A percentile compares a stretch with the other conserved stretches of the same genome.
Evolutionary conservation across 2,329 filamentous ascomycete species (phyloP).

Genomic region (Leptographium galeiforme): DNA sequence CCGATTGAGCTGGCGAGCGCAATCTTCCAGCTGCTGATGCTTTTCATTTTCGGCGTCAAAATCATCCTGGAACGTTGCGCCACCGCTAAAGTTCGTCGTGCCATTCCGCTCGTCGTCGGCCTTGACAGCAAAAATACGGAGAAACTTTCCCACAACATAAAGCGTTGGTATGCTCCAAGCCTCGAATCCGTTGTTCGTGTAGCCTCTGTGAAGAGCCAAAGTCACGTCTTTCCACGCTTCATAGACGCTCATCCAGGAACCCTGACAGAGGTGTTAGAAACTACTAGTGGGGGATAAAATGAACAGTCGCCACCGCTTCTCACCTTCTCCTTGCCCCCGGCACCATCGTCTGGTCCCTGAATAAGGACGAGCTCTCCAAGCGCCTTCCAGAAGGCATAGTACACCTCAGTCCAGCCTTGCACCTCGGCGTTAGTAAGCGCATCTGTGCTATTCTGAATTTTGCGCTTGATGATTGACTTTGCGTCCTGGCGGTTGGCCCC

Average conservation of each 20-base stretch:
- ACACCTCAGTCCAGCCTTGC: conserved; percentile 78
- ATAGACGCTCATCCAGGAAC: conserved; percentile 62
- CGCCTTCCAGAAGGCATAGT: conserved; percentile 72
- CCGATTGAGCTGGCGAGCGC: conserved; percentile 76
- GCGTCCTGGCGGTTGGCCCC: conserved; percentile 54
- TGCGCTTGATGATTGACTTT: conserved; percentile 57
- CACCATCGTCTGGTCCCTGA: conserved; percentile 31
- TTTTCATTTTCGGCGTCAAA: conserved; percentile 63
- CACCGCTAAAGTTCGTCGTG: conserved; percentile 23
- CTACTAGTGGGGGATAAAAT: neutral
- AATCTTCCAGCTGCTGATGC: conserved; percentile 79
- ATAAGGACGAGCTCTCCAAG: conserved; percentile 57
- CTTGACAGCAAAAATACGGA: conserved; percentile 79
- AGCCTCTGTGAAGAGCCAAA: conserved; percentile 65
- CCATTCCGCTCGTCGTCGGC: conserved; percentile 58
- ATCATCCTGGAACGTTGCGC: conserved; percentile 58
- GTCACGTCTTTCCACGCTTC: conserved; percentile 79
- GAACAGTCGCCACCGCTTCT: neutral
- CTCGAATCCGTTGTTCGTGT: conserved; percentile 61
- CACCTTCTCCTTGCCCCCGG: conserved; percentile 23
- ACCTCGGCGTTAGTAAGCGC: conserved; percentile 52
- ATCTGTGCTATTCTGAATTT: conserved; percentile 49
- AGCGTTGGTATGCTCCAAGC: conserved; percentile 89
- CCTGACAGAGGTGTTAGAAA: neutral
- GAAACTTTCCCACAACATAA: conserved; percentile 74